Evolutionary conservation across 495 filamentous ascomycete species (phyloP).

Genomic region (Penicillium taxi): DNA sequence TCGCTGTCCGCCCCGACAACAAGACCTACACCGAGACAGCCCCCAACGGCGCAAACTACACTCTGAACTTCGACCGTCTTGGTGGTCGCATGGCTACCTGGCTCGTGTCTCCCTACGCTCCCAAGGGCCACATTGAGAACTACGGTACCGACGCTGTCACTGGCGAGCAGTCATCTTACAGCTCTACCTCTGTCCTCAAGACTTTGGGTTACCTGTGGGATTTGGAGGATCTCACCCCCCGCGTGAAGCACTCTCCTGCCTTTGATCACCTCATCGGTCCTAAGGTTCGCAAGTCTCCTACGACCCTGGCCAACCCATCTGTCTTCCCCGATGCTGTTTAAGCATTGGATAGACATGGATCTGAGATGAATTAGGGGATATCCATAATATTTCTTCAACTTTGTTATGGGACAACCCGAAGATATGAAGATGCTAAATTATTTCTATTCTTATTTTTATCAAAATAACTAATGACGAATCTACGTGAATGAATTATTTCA

Average conservation of each 20-base stretch:
- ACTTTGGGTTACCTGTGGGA: conserved; percentile 43
- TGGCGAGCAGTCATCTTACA: conserved; percentile 31
- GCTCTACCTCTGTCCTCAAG: conserved; percentile 36
- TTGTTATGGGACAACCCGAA: too few species aligned
- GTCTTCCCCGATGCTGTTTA: conserved; percentile 18
- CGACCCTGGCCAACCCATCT: conserved; percentile 15
- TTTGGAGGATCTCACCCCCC: conserved; percentile 34
- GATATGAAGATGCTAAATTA: too few species aligned
- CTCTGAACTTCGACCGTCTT: conserved; percentile 43
- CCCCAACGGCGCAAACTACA: conserved; percentile 34
- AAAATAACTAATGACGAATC: too few species aligned
- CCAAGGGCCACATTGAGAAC: conserved; percentile 38
- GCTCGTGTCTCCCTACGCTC: conserved; percentile 44
- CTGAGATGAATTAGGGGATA: too few species aligned
- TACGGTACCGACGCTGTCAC: conserved; percentile 30
- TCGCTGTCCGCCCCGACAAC: conserved; percentile 36
- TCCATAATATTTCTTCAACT: too few species aligned
- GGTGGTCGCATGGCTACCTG: conserved; percentile 47
- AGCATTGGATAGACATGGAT: too few species aligned
- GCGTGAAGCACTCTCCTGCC: conserved; percentile 35
- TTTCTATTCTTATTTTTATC: too few species aligned
- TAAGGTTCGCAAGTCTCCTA: conserved; percentile 10
- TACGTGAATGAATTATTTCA: too few species aligned
- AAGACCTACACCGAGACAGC: conserved; percentile 41
- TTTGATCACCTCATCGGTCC: conserved; percentile 39